phyloP scores from a whole-genome alignment of 768 basidiomycete genomes.

The Kwoniella newhampshirensis region DNA sequence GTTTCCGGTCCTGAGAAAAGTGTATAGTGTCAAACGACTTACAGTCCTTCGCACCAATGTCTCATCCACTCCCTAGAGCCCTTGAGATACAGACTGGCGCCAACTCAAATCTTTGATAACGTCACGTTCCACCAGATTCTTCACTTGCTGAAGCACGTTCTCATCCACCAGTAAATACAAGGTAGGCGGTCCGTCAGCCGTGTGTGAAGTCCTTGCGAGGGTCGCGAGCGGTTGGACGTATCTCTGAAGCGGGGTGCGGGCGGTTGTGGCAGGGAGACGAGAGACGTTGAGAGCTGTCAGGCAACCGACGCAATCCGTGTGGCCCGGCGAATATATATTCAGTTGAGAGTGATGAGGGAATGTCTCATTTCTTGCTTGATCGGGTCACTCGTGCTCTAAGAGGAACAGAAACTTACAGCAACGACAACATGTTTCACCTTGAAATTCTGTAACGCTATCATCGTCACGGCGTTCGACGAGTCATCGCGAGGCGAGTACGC shows the following conservation, averaged over 20 bases:
- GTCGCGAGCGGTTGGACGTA: constrained; percentile 36
- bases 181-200: constrained; percentile 32
- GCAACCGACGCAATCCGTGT: constrained; percentile 48
- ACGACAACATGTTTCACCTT: constrained; percentile 48
- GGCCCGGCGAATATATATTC: constrained; percentile 25
- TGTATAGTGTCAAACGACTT: no score
- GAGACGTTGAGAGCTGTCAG: constrained; percentile 38
- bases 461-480: constrained; percentile 43
- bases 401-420: constrained; percentile 24
- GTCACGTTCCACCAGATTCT: constrained; percentile 36
- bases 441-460: constrained; percentile 47
- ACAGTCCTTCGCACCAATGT: no score
- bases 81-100: no score
- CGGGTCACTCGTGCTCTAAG: neutral
- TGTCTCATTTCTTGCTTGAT: no score
- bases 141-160: constrained; percentile 46
- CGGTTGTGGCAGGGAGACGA: constrained; percentile 26
- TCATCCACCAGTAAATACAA: constrained; percentile 36
- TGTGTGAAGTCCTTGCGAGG: constrained; percentile 26
- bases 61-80: no score
- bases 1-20: constrained; percentile 43
- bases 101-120: constrained; percentile 35
- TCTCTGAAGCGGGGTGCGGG: constrained; percentile 34
- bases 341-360: neutral
- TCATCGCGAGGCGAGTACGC: constrained; percentile 42